Evolutionary conservation across 768 basidiomycete species (phyloP), one percentile per base, ranked within the genome.

Genomic region (Phlebiopsis gigantea): DNA sequence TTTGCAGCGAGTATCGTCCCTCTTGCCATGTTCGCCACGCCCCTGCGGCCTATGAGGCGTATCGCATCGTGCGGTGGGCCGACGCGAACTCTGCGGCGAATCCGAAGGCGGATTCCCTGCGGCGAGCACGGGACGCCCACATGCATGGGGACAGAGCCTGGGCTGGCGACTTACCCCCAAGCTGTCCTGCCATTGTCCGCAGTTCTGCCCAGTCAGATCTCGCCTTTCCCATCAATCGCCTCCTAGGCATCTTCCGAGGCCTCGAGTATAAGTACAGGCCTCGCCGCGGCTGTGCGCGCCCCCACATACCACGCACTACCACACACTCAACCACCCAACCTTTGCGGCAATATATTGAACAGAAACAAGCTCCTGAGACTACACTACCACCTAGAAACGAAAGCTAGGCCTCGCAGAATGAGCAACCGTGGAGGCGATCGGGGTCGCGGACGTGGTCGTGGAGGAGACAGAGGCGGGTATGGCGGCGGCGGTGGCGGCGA

Each of bases 401-500:
- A n/a, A n/a, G n/a, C n/a, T n/a, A n/a, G n/a, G n/a, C n/a, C n/a
- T n/a, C 28, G 2, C 12, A 31, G 30, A 24, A 57, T 51, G 50
- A 52, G 39, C 17, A 26, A 56, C 46, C 30, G 54, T 39, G 34
- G 34, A 42, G 75, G 76, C 14, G 64, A 66, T 24, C 64, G 69
- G n/a, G 69, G 71, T 14, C 61, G 69, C n/a, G 65, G 66, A 5
- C 51, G 66, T 28, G 66, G 73, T 30, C 68, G 72, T 30, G 67
- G 73, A 64, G 66, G 73, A 73, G 50, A 69, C 17, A 69, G 75
- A 46, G 67, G 60, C 57, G 61, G 65, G 2, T 63, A 69, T 30
- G 47, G 47, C 21, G 47, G 47, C 53, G 67, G 66, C 21, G 59
- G 19, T 55, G 42, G 47, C 9, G 41, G 42, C 14, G 55, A 46